Conservation (phyloP, 805 yeast species). For the Tetrapisispora taiwanensis region DNA sequence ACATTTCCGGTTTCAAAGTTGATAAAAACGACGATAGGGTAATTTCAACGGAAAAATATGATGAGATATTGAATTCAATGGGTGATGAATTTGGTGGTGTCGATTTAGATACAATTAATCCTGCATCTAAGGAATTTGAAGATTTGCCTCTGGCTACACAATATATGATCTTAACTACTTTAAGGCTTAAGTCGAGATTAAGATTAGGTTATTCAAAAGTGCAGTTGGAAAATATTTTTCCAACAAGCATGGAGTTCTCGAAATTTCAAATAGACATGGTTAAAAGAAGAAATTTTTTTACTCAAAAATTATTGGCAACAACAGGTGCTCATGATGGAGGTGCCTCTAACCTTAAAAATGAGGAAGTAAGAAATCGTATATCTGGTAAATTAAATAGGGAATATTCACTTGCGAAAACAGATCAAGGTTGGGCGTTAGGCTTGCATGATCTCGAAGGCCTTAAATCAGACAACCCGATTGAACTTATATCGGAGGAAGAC, state of each 20-base stretch:
- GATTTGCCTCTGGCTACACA: slow-evolving; percentile 76
- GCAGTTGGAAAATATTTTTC: slow-evolving; percentile 75
- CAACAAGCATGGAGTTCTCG: slow-evolving; percentile 81
- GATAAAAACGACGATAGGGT: slow-evolving; percentile 58
- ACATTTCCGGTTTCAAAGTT: slow-evolving; percentile 44
- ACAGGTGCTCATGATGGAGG: slow-evolving; percentile 63
- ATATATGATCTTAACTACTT: slow-evolving; percentile 75
- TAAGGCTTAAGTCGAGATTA: slow-evolving; percentile 74
- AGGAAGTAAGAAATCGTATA: slow-evolving; percentile 36
- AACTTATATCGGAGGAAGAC: slow-evolving; percentile 33
- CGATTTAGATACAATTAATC: slow-evolving; percentile 68
- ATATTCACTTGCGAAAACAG: slow-evolving; percentile 64
- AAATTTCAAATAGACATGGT: slow-evolving; percentile 90
- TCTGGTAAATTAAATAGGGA: slow-evolving; percentile 76
- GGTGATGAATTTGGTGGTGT: slow-evolving; percentile 51
- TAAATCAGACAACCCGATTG: slow-evolving; percentile 37
- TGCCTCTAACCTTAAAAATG: slow-evolving; percentile 29
- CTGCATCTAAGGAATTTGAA: slow-evolving; percentile 67
- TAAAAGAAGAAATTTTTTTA: slow-evolving; percentile 77
- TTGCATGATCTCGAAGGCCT: slow-evolving; percentile 39
- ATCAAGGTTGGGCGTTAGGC: slow-evolving; percentile 77
- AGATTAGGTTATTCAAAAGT: slow-evolving; percentile 92
- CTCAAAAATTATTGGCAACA: slow-evolving; percentile 76
- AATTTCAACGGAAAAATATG: slow-evolving; percentile 62
- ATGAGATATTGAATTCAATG: slow-evolving; percentile 45